Evolutionary conservation across 805 yeast genomes (phyloP), one percentile per base, ranked within the genome.

Genomic region (Metschnikowia cubensis): DNA sequence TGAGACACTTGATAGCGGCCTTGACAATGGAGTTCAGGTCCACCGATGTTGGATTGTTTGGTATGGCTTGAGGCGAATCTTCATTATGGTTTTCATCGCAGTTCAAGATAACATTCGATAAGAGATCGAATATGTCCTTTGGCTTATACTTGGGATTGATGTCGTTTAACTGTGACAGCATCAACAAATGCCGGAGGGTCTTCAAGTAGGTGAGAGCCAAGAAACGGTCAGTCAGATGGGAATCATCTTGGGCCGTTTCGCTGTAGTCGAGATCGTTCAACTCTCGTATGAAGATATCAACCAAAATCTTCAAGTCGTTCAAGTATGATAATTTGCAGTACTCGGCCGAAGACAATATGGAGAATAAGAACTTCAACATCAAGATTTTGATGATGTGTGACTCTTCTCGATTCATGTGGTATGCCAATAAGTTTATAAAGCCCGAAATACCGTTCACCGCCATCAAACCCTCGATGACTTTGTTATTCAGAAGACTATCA

Each of bases 281-380:
- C 62, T 91, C 96, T 47, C 98, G 71, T 1, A 91, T 74, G 47
- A 91, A 74, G 8, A 91, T 90, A 60, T 89, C 96, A 13, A 87
- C 83, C 50, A 91, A 76, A 6, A 91, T 95, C 58, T 85, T 84
- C 51, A 91, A 68, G 63, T 91, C 98, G 59, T 91, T 91, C 53
- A 88, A 73, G 62, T 91, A 91, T 44, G 89, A 80, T 58, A 84
- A 75, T 51, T 84, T 86, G 47, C 79, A 72, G 0, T 95, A 84
- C 35, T 69, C 68, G 5, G 83, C 74, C 3, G 83, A 80, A 2
- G 91, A 83, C 66, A 91, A 81, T 1, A 91, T 77, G 50, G 87
- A 66, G 63, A 88, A 89, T 7, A 91, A 70, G 50, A 89, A 75
- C 66, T 91, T 91, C 57, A 91, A 75, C 61, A 87, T 86, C 70